phyloP scores from a whole-genome alignment of 2,329 filamentous ascomycete genomes.

The Cladorrhinum sp. region DNA sequence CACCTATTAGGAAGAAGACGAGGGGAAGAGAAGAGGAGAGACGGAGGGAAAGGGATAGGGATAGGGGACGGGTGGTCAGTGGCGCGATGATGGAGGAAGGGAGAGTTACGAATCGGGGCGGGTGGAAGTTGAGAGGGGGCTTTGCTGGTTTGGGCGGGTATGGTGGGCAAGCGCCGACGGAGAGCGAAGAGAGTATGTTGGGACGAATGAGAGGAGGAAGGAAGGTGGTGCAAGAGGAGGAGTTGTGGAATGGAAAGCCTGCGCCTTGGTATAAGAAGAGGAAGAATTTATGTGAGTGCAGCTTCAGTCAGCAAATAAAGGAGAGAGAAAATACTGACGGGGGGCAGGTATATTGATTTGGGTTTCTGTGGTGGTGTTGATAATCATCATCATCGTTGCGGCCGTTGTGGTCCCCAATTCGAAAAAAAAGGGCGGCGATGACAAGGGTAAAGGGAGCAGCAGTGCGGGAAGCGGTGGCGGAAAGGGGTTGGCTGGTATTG shows the following conservation, averaged over 20 bases:
- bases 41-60: not conserved
- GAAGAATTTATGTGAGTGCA: constrained; percentile 60
- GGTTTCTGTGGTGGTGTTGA: constrained; percentile 50
- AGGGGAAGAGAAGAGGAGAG: not conserved
- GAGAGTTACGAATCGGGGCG: constrained; percentile 12
- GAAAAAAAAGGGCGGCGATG: constrained; percentile 31
- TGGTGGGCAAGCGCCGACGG: constrained; percentile 25
- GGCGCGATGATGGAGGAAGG: constrained; percentile 26
- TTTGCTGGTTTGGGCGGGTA: constrained; percentile 19
- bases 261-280: constrained; percentile 43
- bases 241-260: constrained; percentile 43
- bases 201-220: constrained; percentile 12
- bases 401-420: constrained; percentile 65
- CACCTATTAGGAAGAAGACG: not conserved
- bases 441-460: constrained; percentile 20
- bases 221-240: constrained; percentile 38
- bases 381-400: constrained; percentile 66
- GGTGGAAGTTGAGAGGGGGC: constrained; percentile 22
- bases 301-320: constrained; percentile 19
- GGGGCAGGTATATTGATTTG: constrained; percentile 51
- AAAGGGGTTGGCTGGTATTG: constrained; percentile 51
- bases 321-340: constrained; percentile 23
- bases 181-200: constrained; percentile 12
- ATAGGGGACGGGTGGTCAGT: constrained; percentile 22
- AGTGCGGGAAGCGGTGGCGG: constrained; percentile 43